Percentiles rank a stretch among this genome's conserved stretches.
phyloP scores from a whole-genome alignment of 1,139 yeast species.

The Ogataea hybrid region DNA sequence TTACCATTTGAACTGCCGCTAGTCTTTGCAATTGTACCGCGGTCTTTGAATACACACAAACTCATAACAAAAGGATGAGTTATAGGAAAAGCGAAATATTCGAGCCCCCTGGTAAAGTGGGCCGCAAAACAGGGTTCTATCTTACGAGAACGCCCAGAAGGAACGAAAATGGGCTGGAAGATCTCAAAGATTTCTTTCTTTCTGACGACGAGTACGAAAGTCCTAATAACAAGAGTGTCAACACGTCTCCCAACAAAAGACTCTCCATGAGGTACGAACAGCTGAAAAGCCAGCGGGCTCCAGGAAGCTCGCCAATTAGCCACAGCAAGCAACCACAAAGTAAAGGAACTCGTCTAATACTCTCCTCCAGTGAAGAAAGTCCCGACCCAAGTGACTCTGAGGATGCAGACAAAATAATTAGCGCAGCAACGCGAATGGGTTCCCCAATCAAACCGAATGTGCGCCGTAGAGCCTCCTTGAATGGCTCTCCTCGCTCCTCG shows the following conservation, averaged over 20 bases:
- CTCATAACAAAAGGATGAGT: slow-evolving; percentile 16
- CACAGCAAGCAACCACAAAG: slow-evolving; percentile 1
- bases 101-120: slow-evolving; percentile 28
- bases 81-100: slow-evolving; percentile 25
- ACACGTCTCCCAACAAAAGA: slow-evolving; percentile 22
- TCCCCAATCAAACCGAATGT: slow-evolving; percentile 27
- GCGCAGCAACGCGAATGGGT: slow-evolving; percentile 28
- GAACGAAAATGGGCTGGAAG: slow-evolving; percentile 77
- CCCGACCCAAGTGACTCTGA: slow-evolving; percentile 10
- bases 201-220: slow-evolving; percentile 36
- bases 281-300: slow-evolving; percentile 9
- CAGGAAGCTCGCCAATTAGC: slow-evolving; percentile 2
- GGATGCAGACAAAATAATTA: slow-evolving; percentile 28
- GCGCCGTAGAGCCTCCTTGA: slow-evolving; percentile 16
- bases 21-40: no score
- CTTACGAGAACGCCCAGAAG: slow-evolving; percentile 44
- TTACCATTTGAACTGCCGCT: no score
- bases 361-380: slow-evolving; percentile 11
- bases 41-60: neutral
- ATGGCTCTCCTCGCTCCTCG: slow-evolving; percentile 22
- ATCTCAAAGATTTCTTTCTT: slow-evolving; percentile 71
- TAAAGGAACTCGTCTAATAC: slow-evolving; percentile 6
- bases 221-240: slow-evolving; percentile 18
- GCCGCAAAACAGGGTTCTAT: slow-evolving; percentile 31
- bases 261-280: slow-evolving; percentile 17